Evolutionary conservation across 1,139 yeast species (phyloP).

Genomic region (Saccharomycopsis crataegensis): DNA sequence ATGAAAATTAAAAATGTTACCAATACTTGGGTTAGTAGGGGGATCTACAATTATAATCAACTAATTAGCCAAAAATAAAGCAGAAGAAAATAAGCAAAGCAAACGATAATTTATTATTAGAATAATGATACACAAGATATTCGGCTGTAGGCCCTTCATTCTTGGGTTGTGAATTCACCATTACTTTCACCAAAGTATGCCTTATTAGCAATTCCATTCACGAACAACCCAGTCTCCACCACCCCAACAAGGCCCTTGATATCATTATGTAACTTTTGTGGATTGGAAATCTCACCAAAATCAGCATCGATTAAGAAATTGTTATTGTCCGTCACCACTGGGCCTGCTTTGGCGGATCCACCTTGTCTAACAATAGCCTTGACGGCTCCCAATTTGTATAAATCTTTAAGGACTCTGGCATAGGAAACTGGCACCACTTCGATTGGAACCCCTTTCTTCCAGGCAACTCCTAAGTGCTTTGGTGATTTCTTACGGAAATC

Average conservation of each 20-base stretch:
- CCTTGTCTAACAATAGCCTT: slow-evolving; percentile 73
- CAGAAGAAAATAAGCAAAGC: no score
- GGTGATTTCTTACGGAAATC: slow-evolving; percentile 80
- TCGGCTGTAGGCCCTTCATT: not conserved
- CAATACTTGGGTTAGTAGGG: no score
- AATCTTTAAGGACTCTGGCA: slow-evolving; percentile 62
- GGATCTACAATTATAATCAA: no score
- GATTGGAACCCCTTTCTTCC: slow-evolving; percentile 92
- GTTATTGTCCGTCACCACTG: slow-evolving; percentile 94
- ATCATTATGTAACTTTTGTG: slow-evolving; percentile 47
- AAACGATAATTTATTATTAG: no score
- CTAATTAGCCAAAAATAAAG: no score
- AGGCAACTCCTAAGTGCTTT: slow-evolving; percentile 57
- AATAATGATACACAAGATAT: no score
- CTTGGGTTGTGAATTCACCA: slow-evolving; percentile 33
- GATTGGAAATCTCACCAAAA: slow-evolving; percentile 70
- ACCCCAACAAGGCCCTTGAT: slow-evolving; percentile 85
- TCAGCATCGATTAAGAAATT: slow-evolving; percentile 91
- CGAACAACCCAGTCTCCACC: slow-evolving; percentile 92
- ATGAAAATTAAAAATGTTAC: no score
- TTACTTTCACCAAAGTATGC: slow-evolving; percentile 84
- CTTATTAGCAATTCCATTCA: slow-evolving; percentile 57
- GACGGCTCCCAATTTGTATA: slow-evolving; percentile 58
- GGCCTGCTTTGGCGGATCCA: slow-evolving; percentile 92
- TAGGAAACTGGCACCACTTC: slow-evolving; percentile 91